These are phyloP conservation scores for Rutstroemia sp. DNA, from an alignment of 2,329 filamentous ascomycete genomes.

Conservation along the genomic window DNA sequence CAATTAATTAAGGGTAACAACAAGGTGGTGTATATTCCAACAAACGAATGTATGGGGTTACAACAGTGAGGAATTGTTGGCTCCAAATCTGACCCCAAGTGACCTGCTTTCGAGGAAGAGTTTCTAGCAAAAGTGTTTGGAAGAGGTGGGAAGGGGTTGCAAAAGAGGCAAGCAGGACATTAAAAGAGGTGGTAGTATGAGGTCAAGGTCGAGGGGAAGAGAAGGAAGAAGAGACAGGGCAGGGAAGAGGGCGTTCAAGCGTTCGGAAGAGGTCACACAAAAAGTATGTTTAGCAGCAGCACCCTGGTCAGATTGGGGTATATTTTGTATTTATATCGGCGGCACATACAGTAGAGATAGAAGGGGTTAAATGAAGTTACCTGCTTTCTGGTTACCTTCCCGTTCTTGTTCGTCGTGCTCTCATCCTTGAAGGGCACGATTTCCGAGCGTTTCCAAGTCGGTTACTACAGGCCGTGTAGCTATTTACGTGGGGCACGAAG, in stretches of 20 bases:
- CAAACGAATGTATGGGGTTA: neutral
- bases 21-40: neutral
- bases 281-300: neutral
- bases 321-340: too few species aligned
- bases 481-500: too few species aligned
- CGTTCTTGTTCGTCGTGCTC: too few species aligned
- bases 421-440: too few species aligned
- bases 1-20: neutral
- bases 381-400: too few species aligned
- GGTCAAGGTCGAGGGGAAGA: neutral
- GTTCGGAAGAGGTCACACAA: neutral
- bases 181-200: too few species aligned
- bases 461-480: too few species aligned
- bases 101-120: neutral
- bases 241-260: neutral
- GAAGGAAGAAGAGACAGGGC: neutral
- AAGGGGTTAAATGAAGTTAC: too few species aligned
- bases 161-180: neutral
- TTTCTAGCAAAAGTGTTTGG: neutral
- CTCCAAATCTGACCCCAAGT: neutral
- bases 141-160: neutral
- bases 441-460: too few species aligned
- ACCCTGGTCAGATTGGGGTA: neutral
- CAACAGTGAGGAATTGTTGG: neutral
- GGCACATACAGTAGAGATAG: too few species aligned